These are phyloP conservation scores for Rosa persica DNA, from an alignment of 306 rosid genomes.

Conservation along the genomic window DNA sequence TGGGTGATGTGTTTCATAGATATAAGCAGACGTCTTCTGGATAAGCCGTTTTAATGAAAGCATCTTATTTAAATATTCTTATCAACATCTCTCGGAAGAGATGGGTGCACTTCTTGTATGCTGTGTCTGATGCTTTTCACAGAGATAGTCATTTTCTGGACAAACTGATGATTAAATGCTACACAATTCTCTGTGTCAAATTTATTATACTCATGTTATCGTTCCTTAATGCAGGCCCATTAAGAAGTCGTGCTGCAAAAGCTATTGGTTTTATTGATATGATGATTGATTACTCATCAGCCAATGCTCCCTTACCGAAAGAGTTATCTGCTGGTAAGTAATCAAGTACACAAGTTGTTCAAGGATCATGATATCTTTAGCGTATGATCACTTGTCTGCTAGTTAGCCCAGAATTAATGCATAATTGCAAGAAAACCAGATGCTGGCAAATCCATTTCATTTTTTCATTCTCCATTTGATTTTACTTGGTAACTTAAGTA, in stretches of 20 bases:
- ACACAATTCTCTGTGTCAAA: not conserved
- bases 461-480: not conserved
- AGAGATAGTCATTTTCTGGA: not conserved
- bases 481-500: not conserved
- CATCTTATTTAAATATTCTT: not conserved
- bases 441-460: not conserved
- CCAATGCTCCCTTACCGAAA: conserved; percentile 88
- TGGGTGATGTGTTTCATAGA: not conserved
- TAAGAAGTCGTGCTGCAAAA: conserved; percentile 97
- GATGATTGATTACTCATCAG: conserved; percentile 89
- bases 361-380: not conserved
- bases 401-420: not conserved
- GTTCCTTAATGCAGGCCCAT: conserved; percentile 53
- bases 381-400: not conserved
- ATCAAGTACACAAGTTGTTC: not conserved
- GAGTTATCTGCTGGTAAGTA: conserved; percentile 76
- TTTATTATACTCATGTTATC: not conserved
- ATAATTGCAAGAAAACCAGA: not conserved
- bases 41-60: not conserved
- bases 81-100: not conserved
- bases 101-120: not conserved
- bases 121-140: not conserved
- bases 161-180: not conserved
- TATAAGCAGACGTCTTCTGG: not conserved
- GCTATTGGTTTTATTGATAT: conserved; percentile 89